Evolutionary conservation across 352 stramenopile species (phyloP).

Genomic region (Blastocystis hominis): DNA sequence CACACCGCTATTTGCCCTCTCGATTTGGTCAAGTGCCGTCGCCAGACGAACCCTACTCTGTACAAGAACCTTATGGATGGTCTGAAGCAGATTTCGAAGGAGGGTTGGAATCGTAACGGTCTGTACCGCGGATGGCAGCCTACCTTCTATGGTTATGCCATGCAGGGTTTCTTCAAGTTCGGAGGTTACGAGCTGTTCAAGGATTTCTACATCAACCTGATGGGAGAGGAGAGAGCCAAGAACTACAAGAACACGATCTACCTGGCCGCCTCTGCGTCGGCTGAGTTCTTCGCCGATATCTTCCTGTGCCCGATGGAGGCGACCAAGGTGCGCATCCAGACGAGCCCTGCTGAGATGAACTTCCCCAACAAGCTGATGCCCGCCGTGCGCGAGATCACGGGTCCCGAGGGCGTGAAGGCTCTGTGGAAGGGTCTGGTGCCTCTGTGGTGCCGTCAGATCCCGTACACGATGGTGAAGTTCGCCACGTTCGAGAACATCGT

Average conservation of each 20-base stretch:
- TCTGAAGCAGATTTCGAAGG: slow-evolving; percentile 67
- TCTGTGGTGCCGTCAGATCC: slow-evolving; percentile 76
- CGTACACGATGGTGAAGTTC: slow-evolving; percentile 99
- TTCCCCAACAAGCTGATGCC: slow-evolving; percentile 77
- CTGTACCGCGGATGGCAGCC: slow-evolving; percentile 77
- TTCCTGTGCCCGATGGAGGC: slow-evolving; percentile 85
- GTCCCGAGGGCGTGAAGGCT: slow-evolving; percentile 62
- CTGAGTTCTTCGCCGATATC: slow-evolving; percentile 83
- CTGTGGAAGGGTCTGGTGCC: slow-evolving; percentile 70
- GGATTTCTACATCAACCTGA: slow-evolving; percentile 79
- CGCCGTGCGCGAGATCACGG: slow-evolving; percentile 75
- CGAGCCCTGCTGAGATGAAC: slow-evolving; percentile 69
- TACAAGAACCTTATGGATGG: slow-evolving; percentile 71
- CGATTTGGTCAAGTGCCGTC: slow-evolving; percentile 87
- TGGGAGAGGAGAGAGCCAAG: slow-evolving; percentile 79
- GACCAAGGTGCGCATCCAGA: slow-evolving; percentile 85
- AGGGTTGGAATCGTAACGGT: slow-evolving; percentile 44
- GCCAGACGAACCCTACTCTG: slow-evolving; percentile 74
- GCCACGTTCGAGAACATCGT: slow-evolving; percentile 80
- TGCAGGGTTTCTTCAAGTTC: slow-evolving; percentile 78
- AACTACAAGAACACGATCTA: slow-evolving; percentile 82
- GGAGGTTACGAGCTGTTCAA: slow-evolving; percentile 89
- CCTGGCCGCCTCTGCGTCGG: slow-evolving; percentile 77
- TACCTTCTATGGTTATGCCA: slow-evolving; percentile 79
- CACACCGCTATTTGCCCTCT: slow-evolving; percentile 73